Conservation (phyloP, 768 basidiomycete species). For the Collybia sordida region DNA sequence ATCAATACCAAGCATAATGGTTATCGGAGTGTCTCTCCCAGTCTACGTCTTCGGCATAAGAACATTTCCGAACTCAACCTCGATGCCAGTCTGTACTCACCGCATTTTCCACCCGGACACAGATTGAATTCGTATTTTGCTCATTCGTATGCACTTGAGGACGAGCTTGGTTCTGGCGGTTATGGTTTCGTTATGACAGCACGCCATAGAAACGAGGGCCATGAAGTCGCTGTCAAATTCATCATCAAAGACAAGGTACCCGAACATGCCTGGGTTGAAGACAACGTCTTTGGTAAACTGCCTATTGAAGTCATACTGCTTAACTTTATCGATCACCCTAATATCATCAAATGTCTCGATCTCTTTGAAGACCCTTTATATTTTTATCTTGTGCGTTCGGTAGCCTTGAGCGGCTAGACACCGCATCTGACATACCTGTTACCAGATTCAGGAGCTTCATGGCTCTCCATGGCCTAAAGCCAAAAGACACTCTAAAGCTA, state of each 20-base stretch:
- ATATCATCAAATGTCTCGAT: constrained; percentile 81
- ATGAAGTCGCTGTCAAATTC: constrained; percentile 93
- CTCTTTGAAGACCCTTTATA: constrained; percentile 81
- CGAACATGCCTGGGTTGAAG: constrained; percentile 59
- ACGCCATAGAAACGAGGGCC: constrained; percentile 50
- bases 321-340: constrained; percentile 70
- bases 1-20: constrained; percentile 3
- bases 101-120: constrained; percentile 60
- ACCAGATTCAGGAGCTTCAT: constrained; percentile 87
- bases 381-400: constrained; percentile 76
- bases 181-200: constrained; percentile 96
- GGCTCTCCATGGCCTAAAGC: constrained; percentile 81
- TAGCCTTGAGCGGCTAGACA: too few species aligned
- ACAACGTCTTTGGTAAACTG: constrained; percentile 58
- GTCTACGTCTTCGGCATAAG: background rate
- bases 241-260: constrained; percentile 80
- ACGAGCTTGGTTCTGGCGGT: constrained; percentile 87
- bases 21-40: background rate
- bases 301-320: constrained; percentile 85
- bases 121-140: constrained; percentile 60
- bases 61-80: constrained; percentile 21
- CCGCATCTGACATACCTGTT: constrained; percentile 3
- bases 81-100: constrained; percentile 34
- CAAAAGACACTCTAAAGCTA: constrained; percentile 25
- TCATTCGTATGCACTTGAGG: constrained; percentile 57